phyloP scores from a whole-genome alignment of 768 basidiomycete species.

The Phanerochaete carnosa region DNA sequence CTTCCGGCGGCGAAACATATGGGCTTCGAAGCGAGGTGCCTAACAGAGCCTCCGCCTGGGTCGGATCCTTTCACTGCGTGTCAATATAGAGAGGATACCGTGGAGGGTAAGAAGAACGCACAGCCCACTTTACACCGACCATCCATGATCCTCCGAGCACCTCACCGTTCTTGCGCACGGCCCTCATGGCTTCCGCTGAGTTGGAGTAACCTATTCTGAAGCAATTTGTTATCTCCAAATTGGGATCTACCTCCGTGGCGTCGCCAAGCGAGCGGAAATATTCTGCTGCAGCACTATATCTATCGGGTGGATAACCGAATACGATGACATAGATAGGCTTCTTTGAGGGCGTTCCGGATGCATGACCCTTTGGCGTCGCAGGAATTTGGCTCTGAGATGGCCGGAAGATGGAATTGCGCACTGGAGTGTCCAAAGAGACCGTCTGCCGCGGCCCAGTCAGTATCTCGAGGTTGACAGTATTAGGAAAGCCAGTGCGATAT shows the following conservation, averaged over 20 bases:
- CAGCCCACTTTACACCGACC: conserved; percentile 86
- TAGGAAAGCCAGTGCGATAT: conserved; percentile 5
- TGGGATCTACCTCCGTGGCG: conserved; percentile 63
- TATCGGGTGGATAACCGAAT: conserved; percentile 86
- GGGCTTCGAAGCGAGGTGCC: conserved; percentile 29
- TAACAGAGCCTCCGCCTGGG: conserved; percentile 52
- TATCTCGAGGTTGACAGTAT: not conserved
- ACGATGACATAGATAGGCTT: conserved; percentile 65
- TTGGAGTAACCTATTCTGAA: conserved; percentile 76
- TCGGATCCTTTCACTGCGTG: conserved; percentile 46
- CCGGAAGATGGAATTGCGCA: conserved; percentile 27
- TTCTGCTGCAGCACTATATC: conserved; percentile 66
- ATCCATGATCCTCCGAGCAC: conserved; percentile 72
- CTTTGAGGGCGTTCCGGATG: conserved; percentile 17
- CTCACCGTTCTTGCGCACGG: conserved; percentile 82
- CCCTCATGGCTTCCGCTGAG: conserved; percentile 70
- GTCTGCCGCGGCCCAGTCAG: conserved; percentile 26
- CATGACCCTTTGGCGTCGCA: conserved; percentile 14
- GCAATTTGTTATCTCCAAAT: conserved; percentile 72
- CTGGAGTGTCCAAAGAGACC: conserved; percentile 39
- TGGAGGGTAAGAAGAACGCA: conserved; percentile 37
- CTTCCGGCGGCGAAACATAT: conserved; percentile 17
- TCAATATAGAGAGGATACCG: not conserved
- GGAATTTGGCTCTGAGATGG: conserved; percentile 18
- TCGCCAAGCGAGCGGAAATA: conserved; percentile 75